Percentiles rank a stretch among this genome's conserved stretches.
Evolutionary conservation across 2,329 filamentous ascomycete genomes (phyloP).

Genomic region (Sarocladium strictum): DNA sequence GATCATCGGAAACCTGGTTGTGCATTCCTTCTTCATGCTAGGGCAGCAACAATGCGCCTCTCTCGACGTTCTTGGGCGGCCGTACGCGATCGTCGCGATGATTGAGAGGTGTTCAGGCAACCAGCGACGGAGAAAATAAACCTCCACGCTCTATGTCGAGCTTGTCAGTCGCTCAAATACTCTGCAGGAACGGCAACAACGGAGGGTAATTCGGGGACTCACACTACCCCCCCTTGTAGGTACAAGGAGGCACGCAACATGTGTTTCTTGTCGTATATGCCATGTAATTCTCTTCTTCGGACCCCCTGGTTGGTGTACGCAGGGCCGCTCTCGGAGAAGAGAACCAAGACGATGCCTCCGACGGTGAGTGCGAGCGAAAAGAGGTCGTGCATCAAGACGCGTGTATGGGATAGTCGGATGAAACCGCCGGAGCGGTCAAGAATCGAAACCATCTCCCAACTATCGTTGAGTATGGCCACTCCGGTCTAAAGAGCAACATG

Average conservation of each 20-base stretch:
- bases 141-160: slow-evolving; percentile 18
- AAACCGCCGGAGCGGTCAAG: slow-evolving; percentile 21
- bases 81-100: slow-evolving; percentile 13
- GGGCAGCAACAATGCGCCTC: not conserved
- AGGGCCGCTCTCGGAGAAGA: slow-evolving; percentile 20
- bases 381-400: slow-evolving; percentile 26
- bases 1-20: too few relatives aligned
- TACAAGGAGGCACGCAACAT: slow-evolving; percentile 11
- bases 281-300: slow-evolving; percentile 14
- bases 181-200: too few relatives aligned
- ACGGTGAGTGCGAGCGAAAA: slow-evolving; percentile 26
- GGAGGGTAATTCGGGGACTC: slow-evolving; percentile 11
- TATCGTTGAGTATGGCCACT: slow-evolving; percentile 30
- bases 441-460: slow-evolving; percentile 28
- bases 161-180: not conserved
- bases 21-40: not conserved
- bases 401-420: slow-evolving; percentile 19
- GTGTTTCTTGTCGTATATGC: slow-evolving; percentile 14
- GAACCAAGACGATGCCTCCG: slow-evolving; percentile 28
- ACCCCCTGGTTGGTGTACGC: slow-evolving; percentile 10
- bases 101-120: slow-evolving; percentile 21
- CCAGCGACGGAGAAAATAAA: slow-evolving; percentile 23
- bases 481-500: slow-evolving; percentile 16
- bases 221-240: slow-evolving; percentile 17
- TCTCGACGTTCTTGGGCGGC: not conserved